A percentile compares a stretch with the other conserved stretches of the same genome.
Evolutionary conservation across 257 asterid species (phyloP).

Genomic region (Coffea canephora): DNA sequence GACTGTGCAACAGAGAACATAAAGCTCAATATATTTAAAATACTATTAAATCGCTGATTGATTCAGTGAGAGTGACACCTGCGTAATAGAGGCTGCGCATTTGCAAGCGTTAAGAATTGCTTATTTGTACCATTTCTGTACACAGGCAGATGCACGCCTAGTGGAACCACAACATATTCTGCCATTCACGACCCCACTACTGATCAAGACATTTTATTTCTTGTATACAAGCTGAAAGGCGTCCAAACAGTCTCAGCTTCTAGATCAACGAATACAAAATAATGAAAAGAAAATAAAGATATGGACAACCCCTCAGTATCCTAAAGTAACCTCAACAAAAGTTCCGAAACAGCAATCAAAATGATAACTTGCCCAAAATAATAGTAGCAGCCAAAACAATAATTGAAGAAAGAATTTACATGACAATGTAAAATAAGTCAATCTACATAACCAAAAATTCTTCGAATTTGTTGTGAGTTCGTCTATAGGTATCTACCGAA

Average conservation of each 20-base stretch:
- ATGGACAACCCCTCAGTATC: neutral
- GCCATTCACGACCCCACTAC: conserved; percentile 45
- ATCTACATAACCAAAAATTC: neutral
- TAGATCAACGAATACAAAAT: conserved; percentile 12
- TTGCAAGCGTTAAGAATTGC: conserved; percentile 31
- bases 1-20: neutral
- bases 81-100: conserved; percentile 28
- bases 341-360: neutral
- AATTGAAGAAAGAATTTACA: neutral
- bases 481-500: too few species aligned
- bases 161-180: conserved; percentile 47
- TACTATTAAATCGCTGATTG: neutral
- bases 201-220: conserved; percentile 36
- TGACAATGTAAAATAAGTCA: neutral
- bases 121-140: conserved; percentile 30
- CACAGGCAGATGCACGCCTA: conserved; percentile 45
- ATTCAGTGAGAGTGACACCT: conserved; percentile 38
- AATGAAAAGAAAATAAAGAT: neutral
- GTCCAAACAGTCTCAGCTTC: conserved; percentile 22
- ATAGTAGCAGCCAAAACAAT: neutral
- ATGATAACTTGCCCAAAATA: too few species aligned
- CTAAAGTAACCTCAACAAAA: neutral
- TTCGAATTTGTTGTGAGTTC: neutral
- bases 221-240: conserved; percentile 24
- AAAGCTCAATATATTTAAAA: neutral